phyloP scores from a whole-genome alignment of 2,329 filamentous ascomycete genomes.

The Coniochaeta pulveracea region DNA sequence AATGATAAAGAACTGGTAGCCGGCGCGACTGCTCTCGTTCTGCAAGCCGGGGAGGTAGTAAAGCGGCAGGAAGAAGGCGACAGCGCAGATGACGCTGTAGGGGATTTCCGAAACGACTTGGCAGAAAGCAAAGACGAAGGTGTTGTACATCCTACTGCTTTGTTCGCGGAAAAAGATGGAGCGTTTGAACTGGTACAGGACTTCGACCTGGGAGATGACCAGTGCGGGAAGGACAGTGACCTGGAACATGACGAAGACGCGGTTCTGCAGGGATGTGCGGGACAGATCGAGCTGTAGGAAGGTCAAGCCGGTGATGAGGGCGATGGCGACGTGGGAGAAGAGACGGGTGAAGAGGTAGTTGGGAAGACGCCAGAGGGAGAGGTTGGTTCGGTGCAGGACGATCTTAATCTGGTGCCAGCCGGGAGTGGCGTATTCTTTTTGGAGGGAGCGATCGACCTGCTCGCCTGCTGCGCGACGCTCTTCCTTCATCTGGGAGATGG shows the following conservation, averaged over 20 bases:
- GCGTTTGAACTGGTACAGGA: slow-evolving; percentile 70
- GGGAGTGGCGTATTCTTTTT: slow-evolving; percentile 76
- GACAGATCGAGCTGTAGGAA: slow-evolving; percentile 71
- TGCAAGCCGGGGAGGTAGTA: slow-evolving; percentile 79
- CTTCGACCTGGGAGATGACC: slow-evolving; percentile 74
- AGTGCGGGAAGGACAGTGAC: slow-evolving; percentile 74
- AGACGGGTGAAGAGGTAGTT: slow-evolving; percentile 84
- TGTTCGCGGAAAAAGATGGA: slow-evolving; percentile 80
- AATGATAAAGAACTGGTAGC: slow-evolving; percentile 80
- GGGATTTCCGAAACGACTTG: slow-evolving; percentile 79
- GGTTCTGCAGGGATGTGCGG: slow-evolving; percentile 67
- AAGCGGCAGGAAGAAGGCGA: slow-evolving; percentile 69
- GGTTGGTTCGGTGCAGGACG: slow-evolving; percentile 61
- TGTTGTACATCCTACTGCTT: slow-evolving; percentile 75
- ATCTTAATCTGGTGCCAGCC: slow-evolving; percentile 67
- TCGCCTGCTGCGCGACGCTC: slow-evolving; percentile 32
- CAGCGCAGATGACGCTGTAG: slow-evolving; percentile 69
- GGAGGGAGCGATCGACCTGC: slow-evolving; percentile 36
- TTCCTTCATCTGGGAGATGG: slow-evolving; percentile 56
- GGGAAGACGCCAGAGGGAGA: slow-evolving; percentile 74
- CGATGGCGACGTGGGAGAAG: slow-evolving; percentile 74
- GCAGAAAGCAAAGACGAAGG: slow-evolving; percentile 64
- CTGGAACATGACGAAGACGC: slow-evolving; percentile 85
- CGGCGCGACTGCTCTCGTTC: slow-evolving; percentile 50
- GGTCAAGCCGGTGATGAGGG: slow-evolving; percentile 66